Base-by-base conservation (phyloP, 1,284 basidiomycete genomes). In the Moesziomyces parantarcticus region DNA sequence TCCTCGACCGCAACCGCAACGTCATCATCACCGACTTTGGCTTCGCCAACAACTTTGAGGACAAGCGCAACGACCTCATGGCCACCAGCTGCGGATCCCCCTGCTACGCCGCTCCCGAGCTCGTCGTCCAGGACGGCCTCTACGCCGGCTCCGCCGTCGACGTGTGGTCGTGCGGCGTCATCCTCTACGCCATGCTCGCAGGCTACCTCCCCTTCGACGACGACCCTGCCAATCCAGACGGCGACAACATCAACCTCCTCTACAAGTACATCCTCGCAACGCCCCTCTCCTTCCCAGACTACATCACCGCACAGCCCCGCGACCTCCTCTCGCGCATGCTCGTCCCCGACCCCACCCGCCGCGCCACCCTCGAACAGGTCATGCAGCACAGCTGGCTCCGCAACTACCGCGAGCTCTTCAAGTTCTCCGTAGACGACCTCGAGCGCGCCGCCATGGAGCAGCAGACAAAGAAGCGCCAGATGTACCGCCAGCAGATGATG, bases 1-100 rank as follows among this genome's bases (percentile, higher is more conserved):
- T 99, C 47, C 90, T 99, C 58, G 97, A 99, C 87, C 91, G 94
- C 71, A 90, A 98, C 84, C 90, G 97, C 62, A 99, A 99, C 84
- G 94, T 99, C 70, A 97, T 99, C 87, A 98, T 99, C 87, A 98
- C 96, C 74, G 97, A 99, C 84, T 99, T 99, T 84, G 96, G 97
- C 29, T 99, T 99, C 81, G 97, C 97, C 64, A 99, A 99, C 86
- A 90, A 92, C 56, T 99, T 98, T 83, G 92, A 95, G 84, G 66
- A 68, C 41, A 69, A 72, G 43, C 81, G 91, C 18, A 92, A 95
- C 84, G 97, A 99, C 84, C 89, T 98, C 70, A 99, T 99, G 97
- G 94, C 97, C 79, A 99, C 97, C 0, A 93, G 91, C 77, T 99
- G 97, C 77, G 97, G 97, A 8, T 93, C 91, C 36, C 97, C 97